phyloP scores from a whole-genome alignment of 2,329 filamentous ascomycete species.

The Cryphonectria parasitica region DNA sequence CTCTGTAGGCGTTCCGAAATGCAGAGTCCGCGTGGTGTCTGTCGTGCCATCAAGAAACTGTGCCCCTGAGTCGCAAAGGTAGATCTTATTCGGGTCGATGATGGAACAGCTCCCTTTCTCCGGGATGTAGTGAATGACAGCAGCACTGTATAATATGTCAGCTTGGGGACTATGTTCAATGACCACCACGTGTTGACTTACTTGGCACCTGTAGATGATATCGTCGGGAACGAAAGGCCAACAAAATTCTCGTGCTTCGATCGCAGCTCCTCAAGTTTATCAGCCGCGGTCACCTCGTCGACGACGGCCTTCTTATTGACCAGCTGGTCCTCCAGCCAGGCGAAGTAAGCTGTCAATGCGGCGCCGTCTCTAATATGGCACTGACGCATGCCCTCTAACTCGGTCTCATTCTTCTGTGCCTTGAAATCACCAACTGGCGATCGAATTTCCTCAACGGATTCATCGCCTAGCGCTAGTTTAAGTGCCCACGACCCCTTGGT shows the following conservation, averaged over 20 bases:
- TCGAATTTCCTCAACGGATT: slow-evolving; percentile 81
- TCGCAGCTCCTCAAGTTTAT: slow-evolving; percentile 82
- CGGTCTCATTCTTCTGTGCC: slow-evolving; percentile 88
- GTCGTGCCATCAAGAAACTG: slow-evolving; percentile 96
- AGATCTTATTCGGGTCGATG: slow-evolving; percentile 84
- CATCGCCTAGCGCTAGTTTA: slow-evolving; percentile 80
- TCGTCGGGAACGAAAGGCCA: slow-evolving; percentile 92
- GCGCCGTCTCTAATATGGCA: slow-evolving; percentile 95
- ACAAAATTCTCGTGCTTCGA: slow-evolving; percentile 74
- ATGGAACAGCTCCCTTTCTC: slow-evolving; percentile 79
- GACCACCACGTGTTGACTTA: slow-evolving; percentile 41
- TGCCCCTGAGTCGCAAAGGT: slow-evolving; percentile 96
- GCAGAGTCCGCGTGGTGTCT: slow-evolving; percentile 90
- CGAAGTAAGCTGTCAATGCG: slow-evolving; percentile 89
- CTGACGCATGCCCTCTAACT: slow-evolving; percentile 88
- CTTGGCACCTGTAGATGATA: slow-evolving; percentile 87
- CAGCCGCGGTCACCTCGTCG: slow-evolving; percentile 89
- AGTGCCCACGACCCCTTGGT: slow-evolving; percentile 93
- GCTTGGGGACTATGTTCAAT: background rate
- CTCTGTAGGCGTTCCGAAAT: slow-evolving; percentile 83
- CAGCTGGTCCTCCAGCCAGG: slow-evolving; percentile 93
- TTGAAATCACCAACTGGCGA: slow-evolving; percentile 91
- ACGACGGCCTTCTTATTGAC: slow-evolving; percentile 71
- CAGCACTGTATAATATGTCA: slow-evolving; percentile 67
- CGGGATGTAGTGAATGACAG: slow-evolving; percentile 94